Conservation (phyloP, 345 rosid genomes). For the Aquilaria malaccensis region DNA sequence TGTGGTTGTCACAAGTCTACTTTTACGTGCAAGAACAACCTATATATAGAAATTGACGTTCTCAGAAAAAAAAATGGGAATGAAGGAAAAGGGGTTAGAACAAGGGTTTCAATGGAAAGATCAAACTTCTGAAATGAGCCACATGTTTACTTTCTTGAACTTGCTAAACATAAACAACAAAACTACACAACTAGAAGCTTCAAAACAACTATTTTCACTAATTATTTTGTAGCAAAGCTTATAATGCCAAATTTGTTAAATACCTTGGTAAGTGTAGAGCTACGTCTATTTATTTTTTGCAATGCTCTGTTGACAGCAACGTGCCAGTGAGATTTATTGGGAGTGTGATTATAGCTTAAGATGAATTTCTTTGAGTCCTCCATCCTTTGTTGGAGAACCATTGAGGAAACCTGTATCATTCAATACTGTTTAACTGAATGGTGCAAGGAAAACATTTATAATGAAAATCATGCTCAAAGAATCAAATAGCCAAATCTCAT, state of each 20-base stretch:
- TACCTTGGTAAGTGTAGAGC: constrained; percentile 63
- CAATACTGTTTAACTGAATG: not conserved
- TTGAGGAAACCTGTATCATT: constrained; percentile 47
- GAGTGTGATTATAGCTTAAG: constrained; percentile 53
- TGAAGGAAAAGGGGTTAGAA: too few relatives aligned
- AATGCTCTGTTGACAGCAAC: constrained; percentile 56
- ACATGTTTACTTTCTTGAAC: too few relatives aligned
- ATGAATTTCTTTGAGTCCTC: constrained; percentile 44
- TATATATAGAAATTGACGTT: constrained; percentile 21
- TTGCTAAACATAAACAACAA: too few relatives aligned
- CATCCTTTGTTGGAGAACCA: constrained; percentile 27
- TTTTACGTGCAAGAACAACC: constrained; percentile 92
- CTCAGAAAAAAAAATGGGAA: not conserved
- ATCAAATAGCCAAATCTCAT: not conserved
- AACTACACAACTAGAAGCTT: too few relatives aligned
- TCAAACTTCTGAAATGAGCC: too few relatives aligned
- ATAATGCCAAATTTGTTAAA: not conserved
- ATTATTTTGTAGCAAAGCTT: not conserved
- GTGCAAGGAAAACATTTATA: not conserved
- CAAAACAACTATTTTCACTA: too few relatives aligned
- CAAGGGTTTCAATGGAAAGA: too few relatives aligned
- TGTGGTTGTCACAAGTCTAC: constrained; percentile 52
- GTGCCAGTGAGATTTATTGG: constrained; percentile 51
- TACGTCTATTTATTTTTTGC: constrained; percentile 42
- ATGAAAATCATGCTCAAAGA: not conserved